These are phyloP conservation scores for Triangularia verruculosa DNA, from an alignment of 2,329 filamentous ascomycete species.

Conservation along the genomic window DNA sequence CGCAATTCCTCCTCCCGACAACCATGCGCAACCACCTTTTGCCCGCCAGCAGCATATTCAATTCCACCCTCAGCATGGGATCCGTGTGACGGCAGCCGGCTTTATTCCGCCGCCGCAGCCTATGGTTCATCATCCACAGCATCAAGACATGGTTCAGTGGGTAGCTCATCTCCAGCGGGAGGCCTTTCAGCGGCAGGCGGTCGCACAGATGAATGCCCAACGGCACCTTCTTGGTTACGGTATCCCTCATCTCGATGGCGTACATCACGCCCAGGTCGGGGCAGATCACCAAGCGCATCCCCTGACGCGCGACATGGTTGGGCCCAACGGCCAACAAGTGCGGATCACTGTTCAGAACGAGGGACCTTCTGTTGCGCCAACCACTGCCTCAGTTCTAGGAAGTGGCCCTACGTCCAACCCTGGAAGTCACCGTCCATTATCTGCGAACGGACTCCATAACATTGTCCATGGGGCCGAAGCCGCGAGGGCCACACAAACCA, in stretches of 20 bases:
- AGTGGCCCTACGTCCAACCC: slow-evolving; percentile 20
- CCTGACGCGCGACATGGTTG: slow-evolving; percentile 47
- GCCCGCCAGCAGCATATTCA: slow-evolving; percentile 7
- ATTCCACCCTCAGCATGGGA: slow-evolving; percentile 7
- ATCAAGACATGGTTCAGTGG: slow-evolving; percentile 32
- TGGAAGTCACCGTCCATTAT: slow-evolving; percentile 34
- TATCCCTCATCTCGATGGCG: not conserved
- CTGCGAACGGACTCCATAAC: slow-evolving; percentile 40
- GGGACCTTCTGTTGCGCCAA: slow-evolving; percentile 26
- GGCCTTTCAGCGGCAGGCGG: slow-evolving; percentile 26
- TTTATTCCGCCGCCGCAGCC: not conserved
- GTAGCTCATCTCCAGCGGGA: slow-evolving; percentile 48
- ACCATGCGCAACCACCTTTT: slow-evolving; percentile 10
- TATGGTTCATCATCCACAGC: slow-evolving; percentile 8
- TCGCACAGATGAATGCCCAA: not conserved
- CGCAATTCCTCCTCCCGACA: slow-evolving; percentile 15
- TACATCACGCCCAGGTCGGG: not conserved
- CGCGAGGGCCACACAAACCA: slow-evolving; percentile 41
- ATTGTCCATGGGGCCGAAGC: slow-evolving; percentile 42
- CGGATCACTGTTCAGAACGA: slow-evolving; percentile 49
- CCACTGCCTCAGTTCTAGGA: not conserved
- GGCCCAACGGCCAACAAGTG: slow-evolving; percentile 51
- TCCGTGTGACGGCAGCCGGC: not conserved
- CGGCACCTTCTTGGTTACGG: not conserved
- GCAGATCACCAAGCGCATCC: slow-evolving; percentile 31